These are phyloP conservation scores for Phytophthora aleatoria DNA, from an alignment of 352 stramenopile genomes.

Conservation along the genomic window DNA sequence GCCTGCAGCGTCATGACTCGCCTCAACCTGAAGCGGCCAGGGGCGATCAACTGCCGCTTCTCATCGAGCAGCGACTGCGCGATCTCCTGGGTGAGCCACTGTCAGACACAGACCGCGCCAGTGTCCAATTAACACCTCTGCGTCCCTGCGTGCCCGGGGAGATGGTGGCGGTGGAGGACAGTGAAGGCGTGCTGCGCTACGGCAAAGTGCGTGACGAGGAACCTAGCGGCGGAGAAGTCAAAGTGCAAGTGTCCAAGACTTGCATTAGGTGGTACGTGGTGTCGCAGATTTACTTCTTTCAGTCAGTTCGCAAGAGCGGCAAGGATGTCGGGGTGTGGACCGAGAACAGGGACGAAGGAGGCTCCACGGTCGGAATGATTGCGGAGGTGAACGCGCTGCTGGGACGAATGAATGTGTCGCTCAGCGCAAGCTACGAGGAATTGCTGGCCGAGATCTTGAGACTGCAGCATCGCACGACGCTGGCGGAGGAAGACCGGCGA, in stretches of 20 bases:
- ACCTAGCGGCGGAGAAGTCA: constrained; percentile 35
- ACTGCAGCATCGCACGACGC: constrained; percentile 41
- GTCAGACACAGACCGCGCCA: constrained; percentile 29
- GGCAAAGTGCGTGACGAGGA: constrained; percentile 38
- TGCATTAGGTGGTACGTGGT: constrained; percentile 47
- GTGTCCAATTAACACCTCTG: constrained; percentile 38
- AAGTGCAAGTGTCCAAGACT: constrained; percentile 46
- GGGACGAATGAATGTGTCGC: constrained; percentile 48
- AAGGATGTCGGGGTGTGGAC: background rate
- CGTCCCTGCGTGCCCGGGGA: constrained; percentile 53
- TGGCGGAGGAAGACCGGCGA: constrained; percentile 50
- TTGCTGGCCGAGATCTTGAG: constrained; percentile 49
- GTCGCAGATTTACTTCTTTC: constrained; percentile 61
- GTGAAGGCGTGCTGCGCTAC: constrained; percentile 40
- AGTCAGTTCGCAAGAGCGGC: constrained; percentile 19
- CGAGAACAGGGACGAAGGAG: background rate
- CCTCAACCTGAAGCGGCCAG: background rate
- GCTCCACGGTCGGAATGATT: constrained; percentile 33
- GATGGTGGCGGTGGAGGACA: constrained; percentile 47
- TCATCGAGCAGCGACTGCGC: constrained; percentile 36
- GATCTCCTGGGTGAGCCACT: constrained; percentile 40
- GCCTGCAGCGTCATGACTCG: constrained; percentile 1
- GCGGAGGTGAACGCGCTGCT: constrained; percentile 54
- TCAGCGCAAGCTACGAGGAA: constrained; percentile 55
- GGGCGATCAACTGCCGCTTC: constrained; percentile 6